phyloP scores from a whole-genome alignment of 129 eudicot genomes.

The Ambrosia trifida region DNA sequence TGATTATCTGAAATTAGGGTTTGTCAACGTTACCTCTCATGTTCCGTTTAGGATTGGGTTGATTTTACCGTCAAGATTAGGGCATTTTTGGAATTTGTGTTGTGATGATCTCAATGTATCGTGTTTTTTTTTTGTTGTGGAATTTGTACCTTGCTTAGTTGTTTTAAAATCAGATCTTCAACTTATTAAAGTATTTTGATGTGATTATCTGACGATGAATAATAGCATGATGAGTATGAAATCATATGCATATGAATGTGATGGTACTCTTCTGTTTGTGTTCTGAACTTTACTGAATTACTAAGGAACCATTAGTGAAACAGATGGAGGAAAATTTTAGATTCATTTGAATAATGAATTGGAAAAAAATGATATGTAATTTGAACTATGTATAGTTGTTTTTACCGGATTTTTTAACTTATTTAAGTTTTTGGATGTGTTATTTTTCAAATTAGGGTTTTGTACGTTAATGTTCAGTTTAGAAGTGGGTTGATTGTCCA shows the following conservation, averaged over 20 bases:
- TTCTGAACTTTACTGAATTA: no score
- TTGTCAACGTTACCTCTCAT: no score
- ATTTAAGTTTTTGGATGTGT: no score
- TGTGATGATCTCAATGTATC: constrained; percentile 6
- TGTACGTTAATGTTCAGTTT: constrained; percentile 9
- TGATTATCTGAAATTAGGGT: no score
- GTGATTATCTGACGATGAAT: constrained; percentile 8
- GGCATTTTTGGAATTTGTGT: neutral
- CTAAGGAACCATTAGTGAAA: no score
- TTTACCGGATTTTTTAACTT: no score
- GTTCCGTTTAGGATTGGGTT: neutral
- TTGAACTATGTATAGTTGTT: no score
- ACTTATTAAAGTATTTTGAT: neutral
- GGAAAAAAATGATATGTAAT: no score
- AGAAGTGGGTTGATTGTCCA: no score
- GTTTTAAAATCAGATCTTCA: neutral
- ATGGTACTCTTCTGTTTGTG: no score
- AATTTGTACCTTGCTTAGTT: neutral
- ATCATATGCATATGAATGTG: neutral
- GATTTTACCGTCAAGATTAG: neutral
- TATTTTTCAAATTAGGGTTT: constrained; percentile 21
- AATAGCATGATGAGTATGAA: constrained; percentile 2
- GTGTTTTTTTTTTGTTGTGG: neutral
- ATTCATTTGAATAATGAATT: no score
- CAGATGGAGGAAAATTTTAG: no score